Percentiles rank a stretch among this genome's conserved stretches.
Conservation (phyloP, 768 basidiomycete species). For the Clitopilus hobsonii region DNA sequence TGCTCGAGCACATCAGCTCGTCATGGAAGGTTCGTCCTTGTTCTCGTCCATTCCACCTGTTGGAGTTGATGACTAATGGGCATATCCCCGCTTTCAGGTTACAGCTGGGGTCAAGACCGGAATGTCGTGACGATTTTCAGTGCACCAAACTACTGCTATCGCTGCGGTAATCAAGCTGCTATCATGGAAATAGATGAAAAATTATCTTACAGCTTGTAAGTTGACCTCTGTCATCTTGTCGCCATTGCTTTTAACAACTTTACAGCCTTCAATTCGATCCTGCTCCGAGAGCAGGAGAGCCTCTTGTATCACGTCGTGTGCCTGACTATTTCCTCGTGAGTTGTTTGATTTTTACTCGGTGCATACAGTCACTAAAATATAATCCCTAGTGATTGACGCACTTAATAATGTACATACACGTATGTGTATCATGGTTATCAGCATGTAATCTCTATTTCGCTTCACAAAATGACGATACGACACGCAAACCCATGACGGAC, state of each 20-base stretch:
- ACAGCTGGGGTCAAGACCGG: constrained; percentile 98
- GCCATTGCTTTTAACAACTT: background rate
- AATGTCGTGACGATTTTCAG: constrained; percentile 99
- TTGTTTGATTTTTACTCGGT: constrained; percentile 6
- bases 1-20: constrained; percentile 89
- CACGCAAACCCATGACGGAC: background rate
- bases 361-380: background rate
- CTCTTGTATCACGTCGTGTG: constrained; percentile 92
- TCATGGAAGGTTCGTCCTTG: constrained; percentile 82
- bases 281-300: constrained; percentile 97
- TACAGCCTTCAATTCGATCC: constrained; percentile 98
- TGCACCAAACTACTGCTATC: constrained; percentile 99
- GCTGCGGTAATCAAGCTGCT: constrained; percentile 98
- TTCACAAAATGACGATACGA: background rate
- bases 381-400: background rate
- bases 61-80: background rate
- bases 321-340: constrained; percentile 91
- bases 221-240: constrained; percentile 12
- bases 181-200: constrained; percentile 99
- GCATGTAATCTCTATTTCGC: background rate
- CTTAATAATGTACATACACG: constrained; percentile 21
- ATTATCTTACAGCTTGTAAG: constrained; percentile 88
- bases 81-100: constrained; percentile 38
- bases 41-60: background rate
- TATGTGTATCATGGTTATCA: background rate